Base-by-base conservation (phyloP, 1,284 basidiomycete genomes). In the Gomphus bonarii region DNA sequence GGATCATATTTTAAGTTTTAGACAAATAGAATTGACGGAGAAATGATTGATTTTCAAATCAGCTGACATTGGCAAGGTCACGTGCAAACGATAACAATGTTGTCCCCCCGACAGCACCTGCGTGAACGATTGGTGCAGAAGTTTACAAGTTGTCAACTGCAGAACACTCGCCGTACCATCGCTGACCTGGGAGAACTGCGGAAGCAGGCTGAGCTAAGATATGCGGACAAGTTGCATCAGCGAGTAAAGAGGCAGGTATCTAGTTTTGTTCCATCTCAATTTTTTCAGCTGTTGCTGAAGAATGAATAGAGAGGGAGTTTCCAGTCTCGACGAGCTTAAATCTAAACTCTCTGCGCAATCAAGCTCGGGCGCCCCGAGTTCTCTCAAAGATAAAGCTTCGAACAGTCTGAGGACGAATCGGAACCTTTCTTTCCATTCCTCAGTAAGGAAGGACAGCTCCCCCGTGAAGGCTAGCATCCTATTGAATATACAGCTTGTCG, bases 391-490 rank as follows among this genome's bases (percentile, higher is more conserved):
- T 50, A 59, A 57, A 49, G 59, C 38, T 54, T 62, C 54, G 62
- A 52, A 43, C 59, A 55, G 55, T 2, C 7, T 12, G 50, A 36
- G 10, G 8, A 9, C 8, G 33, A 7, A 5, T 36, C 20, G 22
- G 50, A 38, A 48, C 47, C 58, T 49, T 28, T 35, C 63, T 31
- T 43, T 63, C 35, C 58, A 59, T 31, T 54, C 60, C 44, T 63
- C 62, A 50, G 63, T 63, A 38, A 77, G 85, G 44, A 84, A 77
- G 63, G 86, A 88, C 63, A 78, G 79, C 60, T 82, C 84, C 18
- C 86, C 85, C 8, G 72, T 88, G 51, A 86, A 84, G 74, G 85
- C 81, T 63, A 46, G 72, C 66, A 44, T 55, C 40, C 33, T 59
- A 31, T 25, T 54, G 28, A 54, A 36, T 14, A 47, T 58, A 53